A percentile compares a stretch with the other conserved stretches of the same genome.
These are phyloP conservation scores for Pichia eremophila DNA, from an alignment of 805 yeast genomes.

Conservation along the genomic window DNA sequence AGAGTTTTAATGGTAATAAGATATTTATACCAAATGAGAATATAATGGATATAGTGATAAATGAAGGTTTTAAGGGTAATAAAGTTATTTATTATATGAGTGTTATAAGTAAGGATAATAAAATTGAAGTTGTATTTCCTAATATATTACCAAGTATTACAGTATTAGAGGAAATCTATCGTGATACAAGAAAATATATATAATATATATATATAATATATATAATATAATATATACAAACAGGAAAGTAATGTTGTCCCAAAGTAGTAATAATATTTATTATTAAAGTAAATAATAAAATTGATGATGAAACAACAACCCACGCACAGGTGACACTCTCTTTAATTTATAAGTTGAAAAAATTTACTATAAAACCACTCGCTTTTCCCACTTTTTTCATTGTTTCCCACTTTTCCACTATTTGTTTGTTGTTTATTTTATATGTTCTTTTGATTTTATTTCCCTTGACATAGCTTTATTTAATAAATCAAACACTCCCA, in stretches of 20 bases:
- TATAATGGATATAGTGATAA: conserved; percentile 57
- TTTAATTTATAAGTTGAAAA: no score
- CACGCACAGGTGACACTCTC: no score
- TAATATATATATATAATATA: no score
- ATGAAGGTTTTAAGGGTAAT: conserved; percentile 65
- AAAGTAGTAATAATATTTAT: no score
- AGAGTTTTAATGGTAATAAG: conserved; percentile 24
- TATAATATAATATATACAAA: no score
- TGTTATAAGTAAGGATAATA: conserved; percentile 31
- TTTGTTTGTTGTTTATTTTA: not conserved
- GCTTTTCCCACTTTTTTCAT: no score
- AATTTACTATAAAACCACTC: no score
- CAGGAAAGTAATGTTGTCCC: no score
- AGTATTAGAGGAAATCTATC: conserved; percentile 22
- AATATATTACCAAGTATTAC: conserved; percentile 23
- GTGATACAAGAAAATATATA: not conserved
- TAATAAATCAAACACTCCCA: not conserved
- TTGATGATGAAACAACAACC: no score
- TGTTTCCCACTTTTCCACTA: not conserved
- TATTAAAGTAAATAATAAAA: no score
- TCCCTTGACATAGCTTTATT: not conserved
- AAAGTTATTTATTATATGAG: conserved; percentile 60
- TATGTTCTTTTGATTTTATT: not conserved
- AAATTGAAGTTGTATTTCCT: conserved; percentile 21
- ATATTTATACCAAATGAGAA: conserved; percentile 47